Conservation (phyloP, 1,139 yeast species). For the Hansenula anomala region DNA sequence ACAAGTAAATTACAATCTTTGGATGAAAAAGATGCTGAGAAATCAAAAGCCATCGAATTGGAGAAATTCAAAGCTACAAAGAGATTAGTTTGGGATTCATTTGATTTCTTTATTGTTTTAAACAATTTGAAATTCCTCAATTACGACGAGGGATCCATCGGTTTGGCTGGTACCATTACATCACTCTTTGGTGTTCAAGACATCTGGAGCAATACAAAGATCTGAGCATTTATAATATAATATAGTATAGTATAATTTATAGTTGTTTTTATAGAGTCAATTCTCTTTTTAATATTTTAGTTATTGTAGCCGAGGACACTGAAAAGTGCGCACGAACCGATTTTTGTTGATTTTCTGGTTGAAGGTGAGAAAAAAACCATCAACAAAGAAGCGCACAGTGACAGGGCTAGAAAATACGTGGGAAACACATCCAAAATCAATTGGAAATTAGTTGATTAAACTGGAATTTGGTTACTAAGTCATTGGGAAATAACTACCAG, state of each 20-base stretch:
- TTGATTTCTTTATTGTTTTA: slow-evolving; percentile 74
- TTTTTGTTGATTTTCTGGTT: background rate
- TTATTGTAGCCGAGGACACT: too few species aligned
- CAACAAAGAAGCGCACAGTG: background rate
- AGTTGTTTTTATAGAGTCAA: too few species aligned
- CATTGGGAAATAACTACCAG: too few species aligned
- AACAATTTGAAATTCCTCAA: slow-evolving; percentile 59
- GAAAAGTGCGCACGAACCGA: background rate
- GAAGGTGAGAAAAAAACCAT: background rate
- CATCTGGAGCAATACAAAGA: slow-evolving; percentile 36
- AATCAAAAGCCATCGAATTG: slow-evolving; percentile 22
- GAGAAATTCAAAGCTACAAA: slow-evolving; percentile 46
- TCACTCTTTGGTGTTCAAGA: slow-evolving; percentile 75
- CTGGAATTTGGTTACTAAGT: too few species aligned
- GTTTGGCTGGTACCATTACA: slow-evolving; percentile 81
- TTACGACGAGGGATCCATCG: slow-evolving; percentile 76
- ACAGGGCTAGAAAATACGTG: background rate
- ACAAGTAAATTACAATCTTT: slow-evolving; percentile 23
- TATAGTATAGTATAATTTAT: too few species aligned
- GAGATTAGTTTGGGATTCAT: slow-evolving; percentile 72
- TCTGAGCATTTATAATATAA: too few species aligned
- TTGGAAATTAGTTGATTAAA: too few species aligned
- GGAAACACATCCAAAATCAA: background rate
- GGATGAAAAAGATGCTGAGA: slow-evolving; percentile 22
- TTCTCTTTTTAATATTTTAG: too few species aligned